These are phyloP conservation scores for Peterozyma toletana DNA, from an alignment of 805 yeast species.

Conservation along the genomic window DNA sequence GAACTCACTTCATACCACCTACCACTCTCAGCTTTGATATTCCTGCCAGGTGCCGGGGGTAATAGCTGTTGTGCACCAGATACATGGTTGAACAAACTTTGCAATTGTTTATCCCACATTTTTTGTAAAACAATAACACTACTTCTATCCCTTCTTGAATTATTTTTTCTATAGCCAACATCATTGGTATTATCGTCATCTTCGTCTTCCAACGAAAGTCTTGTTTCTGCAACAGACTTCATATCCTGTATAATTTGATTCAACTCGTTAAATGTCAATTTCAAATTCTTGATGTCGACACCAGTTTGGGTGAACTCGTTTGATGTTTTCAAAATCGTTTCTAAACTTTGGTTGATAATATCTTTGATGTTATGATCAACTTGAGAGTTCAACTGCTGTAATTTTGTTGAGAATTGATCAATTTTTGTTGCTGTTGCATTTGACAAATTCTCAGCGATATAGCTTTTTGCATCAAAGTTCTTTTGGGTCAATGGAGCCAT, in stretches of 20 bases:
- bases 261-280: conserved; percentile 53
- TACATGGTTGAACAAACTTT: conserved; percentile 67
- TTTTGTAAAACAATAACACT: conserved; percentile 68
- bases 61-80: conserved; percentile 86
- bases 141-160: conserved; percentile 46
- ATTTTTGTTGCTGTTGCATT: conserved; percentile 68
- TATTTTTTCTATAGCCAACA: conserved; percentile 1
- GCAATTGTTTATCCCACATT: conserved; percentile 74
- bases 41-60: conserved; percentile 73
- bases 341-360: conserved; percentile 55
- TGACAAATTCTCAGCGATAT: conserved; percentile 42
- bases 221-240: conserved; percentile 51
- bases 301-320: conserved; percentile 58
- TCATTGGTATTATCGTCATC: background rate
- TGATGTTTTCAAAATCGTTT: conserved; percentile 51
- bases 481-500: no score
- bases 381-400: conserved; percentile 38
- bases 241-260: conserved; percentile 53
- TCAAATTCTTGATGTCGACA: conserved; percentile 52
- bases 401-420: conserved; percentile 56
- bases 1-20: conserved; percentile 84
- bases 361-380: conserved; percentile 52
- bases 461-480: conserved; percentile 38
- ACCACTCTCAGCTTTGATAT: conserved; percentile 69
- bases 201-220: conserved; percentile 38